These are phyloP conservation scores for Esteya vermicola DNA, from an alignment of 2,329 filamentous ascomycete genomes.

Conservation along the genomic window DNA sequence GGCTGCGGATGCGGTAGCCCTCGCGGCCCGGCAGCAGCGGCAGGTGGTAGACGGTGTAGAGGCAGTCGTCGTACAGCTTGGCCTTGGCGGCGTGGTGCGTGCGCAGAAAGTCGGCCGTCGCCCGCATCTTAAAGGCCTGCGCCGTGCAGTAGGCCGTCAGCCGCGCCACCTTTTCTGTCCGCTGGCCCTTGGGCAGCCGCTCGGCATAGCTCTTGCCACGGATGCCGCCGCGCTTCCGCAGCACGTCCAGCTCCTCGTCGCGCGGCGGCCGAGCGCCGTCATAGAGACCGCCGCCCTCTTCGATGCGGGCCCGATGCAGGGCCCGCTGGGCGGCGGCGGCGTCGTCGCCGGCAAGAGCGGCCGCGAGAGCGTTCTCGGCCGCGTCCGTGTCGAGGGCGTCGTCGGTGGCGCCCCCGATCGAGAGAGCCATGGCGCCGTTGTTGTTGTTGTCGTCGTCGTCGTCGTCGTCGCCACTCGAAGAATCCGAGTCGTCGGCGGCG, in stretches of 20 bases:
- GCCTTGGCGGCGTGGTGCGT: conserved; percentile 81
- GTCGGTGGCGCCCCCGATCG: not conserved
- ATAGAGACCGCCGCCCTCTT: conserved; percentile 19
- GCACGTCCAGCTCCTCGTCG: conserved; percentile 52
- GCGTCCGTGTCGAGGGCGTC: conserved; percentile 10
- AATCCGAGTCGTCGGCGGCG: conserved; percentile 45
- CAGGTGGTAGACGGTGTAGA: conserved; percentile 90
- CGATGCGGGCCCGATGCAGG: conserved; percentile 16
- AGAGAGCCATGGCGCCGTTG: conserved; percentile 28
- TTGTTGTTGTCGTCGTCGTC: conserved; percentile 46
- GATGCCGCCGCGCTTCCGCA: conserved; percentile 46
- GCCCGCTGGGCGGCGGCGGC: conserved; percentile 33
- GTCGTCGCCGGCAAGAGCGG: conserved; percentile 36
- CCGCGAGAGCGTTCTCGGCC: conserved; percentile 15
- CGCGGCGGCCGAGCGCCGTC: conserved; percentile 37
- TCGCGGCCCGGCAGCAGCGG: conserved; percentile 75
- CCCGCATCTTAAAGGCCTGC: conserved; percentile 79
- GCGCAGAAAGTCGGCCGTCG: conserved; percentile 77
- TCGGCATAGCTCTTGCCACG: conserved; percentile 86
- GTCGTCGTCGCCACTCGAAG: no score
- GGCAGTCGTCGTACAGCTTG: conserved; percentile 93
- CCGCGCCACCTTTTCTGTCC: conserved; percentile 75
- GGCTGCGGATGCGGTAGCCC: conserved; percentile 77
- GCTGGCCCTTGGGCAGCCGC: conserved; percentile 72
- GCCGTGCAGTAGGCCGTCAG: conserved; percentile 95